Evolutionary conservation across 2,329 filamentous ascomycete genomes (phyloP), one percentile per base, ranked within the genome.

Genomic region (Paradendryphiella salina): DNA sequence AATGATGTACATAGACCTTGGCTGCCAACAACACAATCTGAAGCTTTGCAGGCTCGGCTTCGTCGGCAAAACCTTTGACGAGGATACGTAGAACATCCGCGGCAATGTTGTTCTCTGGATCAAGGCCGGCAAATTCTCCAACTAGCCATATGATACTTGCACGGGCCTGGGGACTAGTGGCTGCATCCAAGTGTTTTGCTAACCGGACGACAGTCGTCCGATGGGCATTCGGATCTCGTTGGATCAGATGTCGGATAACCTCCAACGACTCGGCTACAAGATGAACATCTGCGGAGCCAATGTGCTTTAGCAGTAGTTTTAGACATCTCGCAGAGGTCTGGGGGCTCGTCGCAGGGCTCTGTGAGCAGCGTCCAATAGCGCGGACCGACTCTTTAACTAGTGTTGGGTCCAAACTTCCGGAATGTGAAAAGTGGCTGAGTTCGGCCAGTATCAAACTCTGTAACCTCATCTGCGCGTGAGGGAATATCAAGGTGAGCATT

Each of bases 71-170:
- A 14, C 86, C 87, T 70, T 91, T 93, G 36, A 91, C 82, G 2
- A 99, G 77, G 35, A 97, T 93, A 6, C 94, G 85, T 28, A 97
- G 77, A 5, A 97, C 91, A 66, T 99, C 94, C 0, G 93, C 86
- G 0, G 94, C 94, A 54, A 99, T 93, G 64, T 95, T 96, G 69
- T 94, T 86, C 52, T 92, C 86, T 8, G 86, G 83, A 48, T 90
- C 85, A 2, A 88, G 74, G 0, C 90, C 90, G 0, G 93, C 85
- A 64, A 95, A 97, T 73, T 99, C 94, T 37, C 94, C 94, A 0
- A 97, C 92, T 0, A 99, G 83, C 94, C 94, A 99, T 62, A 99
- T 88, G 57, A 99, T 96, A 41, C 90, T 96, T 3, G 94, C 94
- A 59, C 94, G 83, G 3, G 94, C 94, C 54, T 91, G 87, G 1